Percentiles rank a stretch among this genome's conserved stretches.
Conservation (phyloP, 192 early-diverging fungal species). For the Entrophospora sp. region DNA sequence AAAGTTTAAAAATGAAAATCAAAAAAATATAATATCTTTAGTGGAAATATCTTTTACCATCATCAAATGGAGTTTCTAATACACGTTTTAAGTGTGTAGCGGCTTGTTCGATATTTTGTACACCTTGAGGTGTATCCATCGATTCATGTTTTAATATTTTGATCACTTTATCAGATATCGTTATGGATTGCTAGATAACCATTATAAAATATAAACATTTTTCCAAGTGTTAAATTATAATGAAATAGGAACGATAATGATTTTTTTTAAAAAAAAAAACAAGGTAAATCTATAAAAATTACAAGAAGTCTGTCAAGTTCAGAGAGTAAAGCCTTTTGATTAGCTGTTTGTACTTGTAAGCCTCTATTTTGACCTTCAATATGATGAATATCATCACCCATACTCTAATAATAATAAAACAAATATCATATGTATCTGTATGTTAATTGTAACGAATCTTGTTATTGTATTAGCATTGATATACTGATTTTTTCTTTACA, state of each 20-base stretch:
- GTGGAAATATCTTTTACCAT: no score
- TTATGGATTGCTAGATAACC: slow-evolving; percentile 41
- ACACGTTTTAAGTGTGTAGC: slow-evolving; percentile 62
- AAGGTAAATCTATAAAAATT: slow-evolving; percentile 17
- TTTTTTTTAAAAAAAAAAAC: not conserved
- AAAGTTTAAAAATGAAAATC: no score
- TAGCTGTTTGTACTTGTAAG: slow-evolving; percentile 79
- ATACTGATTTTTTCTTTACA: slow-evolving; percentile 37
- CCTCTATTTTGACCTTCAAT: slow-evolving; percentile 89
- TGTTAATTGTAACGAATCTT: no score
- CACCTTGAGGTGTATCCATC: slow-evolving; percentile 48
- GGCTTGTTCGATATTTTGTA: slow-evolving; percentile 52
- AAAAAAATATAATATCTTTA: no score
- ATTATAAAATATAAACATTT: no score
- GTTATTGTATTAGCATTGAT: slow-evolving; percentile 6
- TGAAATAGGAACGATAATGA: not conserved
- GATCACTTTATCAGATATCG: slow-evolving; percentile 50
- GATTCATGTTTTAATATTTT: slow-evolving; percentile 57
- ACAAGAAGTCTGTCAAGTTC: slow-evolving; percentile 81
- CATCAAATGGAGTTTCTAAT: slow-evolving; percentile 48
- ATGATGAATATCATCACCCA: slow-evolving; percentile 92
- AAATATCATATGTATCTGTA: no score
- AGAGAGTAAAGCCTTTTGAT: slow-evolving; percentile 76
- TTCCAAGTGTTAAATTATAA: no score
- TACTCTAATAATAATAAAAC: slow-evolving; percentile 44